These are phyloP conservation scores for Akanthomyces dipterigenus DNA, from an alignment of 2,329 filamentous ascomycete genomes.

Conservation along the genomic window DNA sequence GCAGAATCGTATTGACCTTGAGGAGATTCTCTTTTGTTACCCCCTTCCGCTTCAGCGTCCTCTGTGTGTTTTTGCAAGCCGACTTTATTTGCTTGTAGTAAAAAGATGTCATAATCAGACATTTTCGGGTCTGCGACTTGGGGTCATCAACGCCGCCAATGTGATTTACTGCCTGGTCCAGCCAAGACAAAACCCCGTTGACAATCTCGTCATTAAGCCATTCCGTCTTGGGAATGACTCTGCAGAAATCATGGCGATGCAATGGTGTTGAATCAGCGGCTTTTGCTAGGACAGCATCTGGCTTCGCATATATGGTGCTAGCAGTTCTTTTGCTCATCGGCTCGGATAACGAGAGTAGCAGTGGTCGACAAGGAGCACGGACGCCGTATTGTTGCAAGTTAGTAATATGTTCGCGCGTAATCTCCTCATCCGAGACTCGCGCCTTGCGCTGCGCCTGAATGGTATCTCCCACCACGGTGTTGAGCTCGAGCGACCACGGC, in stretches of 20 bases:
- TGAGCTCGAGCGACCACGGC: conserved; percentile 7
- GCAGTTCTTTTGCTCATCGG: background rate
- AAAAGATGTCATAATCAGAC: conserved; percentile 57
- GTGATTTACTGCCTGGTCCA: conserved; percentile 54
- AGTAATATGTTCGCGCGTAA: conserved; percentile 4
- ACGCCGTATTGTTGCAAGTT: background rate
- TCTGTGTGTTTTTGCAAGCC: conserved; percentile 40
- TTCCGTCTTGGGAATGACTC: conserved; percentile 45
- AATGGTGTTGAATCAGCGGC: conserved; percentile 46
- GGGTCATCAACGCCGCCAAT: conserved; percentile 44
- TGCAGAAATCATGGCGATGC: conserved; percentile 53
- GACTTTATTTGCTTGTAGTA: conserved; percentile 53
- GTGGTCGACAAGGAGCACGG: background rate
- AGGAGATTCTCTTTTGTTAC: conserved; percentile 56
- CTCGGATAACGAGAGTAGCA: conserved; percentile 2
- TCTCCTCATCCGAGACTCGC: background rate
- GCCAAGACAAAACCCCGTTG: conserved; percentile 56
- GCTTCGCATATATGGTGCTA: conserved; percentile 14
- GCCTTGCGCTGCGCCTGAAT: conserved; percentile 4
- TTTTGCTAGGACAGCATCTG: conserved; percentile 32
- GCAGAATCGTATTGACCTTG: conserved; percentile 58
- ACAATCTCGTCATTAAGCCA: conserved; percentile 78
- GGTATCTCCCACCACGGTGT: background rate
- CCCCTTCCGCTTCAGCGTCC: conserved; percentile 50
- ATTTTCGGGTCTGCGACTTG: conserved; percentile 46